Percentiles rank a stretch among this genome's conserved stretches.
These are phyloP conservation scores for Pleurostoma richardsiae DNA, from an alignment of 2,329 filamentous ascomycete species.

Conservation along the genomic window DNA sequence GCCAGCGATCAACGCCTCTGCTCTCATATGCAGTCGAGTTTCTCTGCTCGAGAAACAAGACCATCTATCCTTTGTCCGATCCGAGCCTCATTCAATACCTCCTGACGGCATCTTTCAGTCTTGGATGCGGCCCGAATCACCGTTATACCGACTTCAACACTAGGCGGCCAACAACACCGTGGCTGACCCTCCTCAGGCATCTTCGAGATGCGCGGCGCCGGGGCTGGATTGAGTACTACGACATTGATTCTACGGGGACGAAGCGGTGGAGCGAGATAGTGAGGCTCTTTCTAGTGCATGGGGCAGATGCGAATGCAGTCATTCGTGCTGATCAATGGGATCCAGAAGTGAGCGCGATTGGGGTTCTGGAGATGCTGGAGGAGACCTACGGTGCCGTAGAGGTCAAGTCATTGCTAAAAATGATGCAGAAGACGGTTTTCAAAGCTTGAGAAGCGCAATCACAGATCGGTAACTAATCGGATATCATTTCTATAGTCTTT, in stretches of 20 bases:
- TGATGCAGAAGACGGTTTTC: conserved; percentile 3
- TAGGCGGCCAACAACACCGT: conserved; percentile 15
- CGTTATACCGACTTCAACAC: conserved; percentile 16
- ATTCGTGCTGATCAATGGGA: conserved; percentile 22
- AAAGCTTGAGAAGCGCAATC: no score
- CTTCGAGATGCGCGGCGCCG: conserved; percentile 21
- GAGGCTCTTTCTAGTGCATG: conserved; percentile 17
- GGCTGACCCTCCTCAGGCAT: conserved; percentile 22
- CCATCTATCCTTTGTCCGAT: conserved; percentile 25
- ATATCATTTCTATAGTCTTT: no score
- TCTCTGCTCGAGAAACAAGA: conserved; percentile 24
- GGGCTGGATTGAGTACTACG: conserved; percentile 23
- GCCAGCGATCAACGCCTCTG: conserved; percentile 17
- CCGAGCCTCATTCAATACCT: conserved; percentile 16
- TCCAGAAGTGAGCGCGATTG: conserved; percentile 18
- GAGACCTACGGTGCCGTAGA: conserved; percentile 16
- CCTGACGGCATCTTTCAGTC: conserved; percentile 1
- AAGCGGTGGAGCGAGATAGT: conserved; percentile 22
- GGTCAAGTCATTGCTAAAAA: conserved; percentile 7
- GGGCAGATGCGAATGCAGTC: conserved; percentile 18
- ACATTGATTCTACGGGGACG: conserved; percentile 18
- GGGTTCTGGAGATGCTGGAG: conserved; percentile 20
- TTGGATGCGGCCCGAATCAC: conserved; percentile 10
- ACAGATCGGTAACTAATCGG: no score
- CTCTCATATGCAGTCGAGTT: conserved; percentile 25